Conservation (phyloP, 768 basidiomycete species). For the Tulasnella sp. region DNA sequence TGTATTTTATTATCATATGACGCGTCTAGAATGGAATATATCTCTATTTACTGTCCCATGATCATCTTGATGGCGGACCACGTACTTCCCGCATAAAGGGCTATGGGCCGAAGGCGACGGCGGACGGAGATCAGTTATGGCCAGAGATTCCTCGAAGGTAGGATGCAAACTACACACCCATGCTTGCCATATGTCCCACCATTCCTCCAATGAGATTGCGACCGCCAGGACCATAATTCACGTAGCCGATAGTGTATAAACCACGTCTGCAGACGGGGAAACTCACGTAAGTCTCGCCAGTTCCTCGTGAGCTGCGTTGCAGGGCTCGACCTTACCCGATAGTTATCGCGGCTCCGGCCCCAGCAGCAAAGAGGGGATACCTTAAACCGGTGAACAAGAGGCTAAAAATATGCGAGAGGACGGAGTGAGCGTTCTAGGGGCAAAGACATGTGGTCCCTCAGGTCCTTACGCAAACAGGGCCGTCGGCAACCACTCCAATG, state of each 20-base stretch:
- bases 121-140: neutral
- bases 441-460: no score
- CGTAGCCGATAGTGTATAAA: slow-evolving; percentile 21
- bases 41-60: neutral
- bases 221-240: neutral
- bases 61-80: slow-evolving; percentile 6
- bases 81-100: neutral
- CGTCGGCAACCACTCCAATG: slow-evolving; percentile 4
- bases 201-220: slow-evolving; percentile 5
- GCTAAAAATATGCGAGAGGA: neutral
- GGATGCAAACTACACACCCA: neutral
- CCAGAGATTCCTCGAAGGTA: neutral
- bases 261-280: neutral
- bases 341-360: neutral
- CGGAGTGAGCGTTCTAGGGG: no score
- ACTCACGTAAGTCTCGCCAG: neutral
- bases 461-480: slow-evolving; percentile 4
- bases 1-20: neutral
- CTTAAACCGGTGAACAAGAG: slow-evolving; percentile 20
- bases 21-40: neutral
- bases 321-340: neutral
- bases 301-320: no score
- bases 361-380: slow-evolving; percentile 22
- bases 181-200: neutral
- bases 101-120: neutral